Base-by-base conservation (phyloP, 1,139 yeast genomes). In the Candida sp. region DNA sequence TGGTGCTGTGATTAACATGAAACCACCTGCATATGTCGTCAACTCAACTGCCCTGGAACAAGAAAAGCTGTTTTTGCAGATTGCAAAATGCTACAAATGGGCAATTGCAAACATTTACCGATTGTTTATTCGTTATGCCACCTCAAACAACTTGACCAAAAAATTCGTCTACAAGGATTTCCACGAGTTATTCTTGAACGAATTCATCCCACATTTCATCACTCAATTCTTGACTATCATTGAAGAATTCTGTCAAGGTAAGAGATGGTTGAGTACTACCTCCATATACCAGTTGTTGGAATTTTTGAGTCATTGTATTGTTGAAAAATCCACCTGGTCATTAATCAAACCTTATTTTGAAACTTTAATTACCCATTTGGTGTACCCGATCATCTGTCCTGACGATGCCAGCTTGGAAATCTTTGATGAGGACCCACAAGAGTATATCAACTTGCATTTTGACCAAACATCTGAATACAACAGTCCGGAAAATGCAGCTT, bases 371-470 rank as follows among this genome's bases (percentile, higher is more conserved):
- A 74, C 86, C 12, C 92, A 87, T 59, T 85, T 94, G 54, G 78
- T 93, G 9, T 92, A 81, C 70, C 98, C 98, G 4, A 69, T 91
- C 47, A 72, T 94, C 48, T 81, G 90, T 56, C 93, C 96, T 8
- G 78, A 81, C 23, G 89, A 88, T 53, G 83, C 80, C 9, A 84
- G 83, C 27, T 73, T 92, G 54, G 96, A 90, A 56, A 70, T 84
- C 34, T 93, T 90, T 70, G 97, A 92, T 55, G 84, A 81, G 54
- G 98, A 94, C 63, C 98, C 98, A 5, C 89, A 84, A 52, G 98
- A 93, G 67, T 94, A 92, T 65, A 89, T 94, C 56, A 93, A 90
- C 67, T 79, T 88, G 58, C 84, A 85, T 52, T 78, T 91, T 62
- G 96, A 91, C 64, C 72, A 83, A 34, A 82, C 82, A 65, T 88